Evolutionary conservation across 2,329 filamentous ascomycete genomes (phyloP), one percentile per base, ranked within the genome.

Genomic region (Penicillium concentricum): DNA sequence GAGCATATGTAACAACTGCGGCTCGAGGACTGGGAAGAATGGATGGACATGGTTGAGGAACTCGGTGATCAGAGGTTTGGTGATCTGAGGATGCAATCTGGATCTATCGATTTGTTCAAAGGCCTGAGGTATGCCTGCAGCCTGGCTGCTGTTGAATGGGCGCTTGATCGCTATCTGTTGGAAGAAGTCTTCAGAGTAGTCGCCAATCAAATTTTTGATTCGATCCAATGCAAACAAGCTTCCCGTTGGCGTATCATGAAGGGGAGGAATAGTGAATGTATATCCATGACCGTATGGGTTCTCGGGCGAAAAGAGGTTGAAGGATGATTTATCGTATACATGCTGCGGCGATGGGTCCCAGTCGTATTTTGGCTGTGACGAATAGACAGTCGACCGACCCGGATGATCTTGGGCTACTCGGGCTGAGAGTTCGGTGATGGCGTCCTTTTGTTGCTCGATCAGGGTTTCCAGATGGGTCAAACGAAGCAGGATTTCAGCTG

Each of bases 151-250:
- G 26, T 46, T 54, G 32, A 57, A 49, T 16, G 48, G 42, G 35
- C 61, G 60, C 20, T 57, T 57, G n/a, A 49, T 56, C 24, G 62
- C 61, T 26, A 62, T 50, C 6, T 53, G 51, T 26, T 56, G 38
- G 18, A 63, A 63, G 37, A 61, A 62, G 32, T 62, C 60, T 43
- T 62, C 55, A n/a, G 61, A 54, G 30, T 62, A 62, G 38, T 61
- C 53, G 24, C 61, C 61, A 16, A 63, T 53, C 6, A 62, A 49
- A 4, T 49, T 51, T 15, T 56, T 62, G 4, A 63, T 54, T 41
- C 41, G 54, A 13, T 60, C 61, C 5, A 63, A 52, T 4, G 41
- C 41, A 20, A 63, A 41, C 9, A 63, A 35, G 12, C 57, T 62
- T 16, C 53, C 61, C 2, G 61, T 61, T 16, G 60, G 61, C 0